Base-by-base conservation (phyloP, 1,284 basidiomycete genomes). In the Apiotrichum akiyoshidainum region DNA sequence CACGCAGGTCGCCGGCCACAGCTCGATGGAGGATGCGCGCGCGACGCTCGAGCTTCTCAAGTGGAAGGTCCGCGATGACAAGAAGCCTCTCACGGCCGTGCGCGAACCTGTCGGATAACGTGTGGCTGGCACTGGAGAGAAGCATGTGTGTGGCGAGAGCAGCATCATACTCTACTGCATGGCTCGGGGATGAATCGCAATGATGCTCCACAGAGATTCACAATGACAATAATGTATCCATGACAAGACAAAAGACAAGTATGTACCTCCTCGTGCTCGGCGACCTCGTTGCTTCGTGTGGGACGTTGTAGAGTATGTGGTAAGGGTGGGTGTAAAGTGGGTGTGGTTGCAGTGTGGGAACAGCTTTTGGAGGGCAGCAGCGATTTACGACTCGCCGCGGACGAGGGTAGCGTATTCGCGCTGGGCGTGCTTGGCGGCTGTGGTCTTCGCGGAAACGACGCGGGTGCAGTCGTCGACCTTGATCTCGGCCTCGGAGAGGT, bases 41-140 rank as follows among this genome's bases (percentile, higher is more conserved):
- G 89, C 90, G 1, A 90, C 92, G 2, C 80, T 95, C 45, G 87
- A 95, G 67, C 83, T 93, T 33, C 85, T 94, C n/a, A 70, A 75
- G 55, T 78, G 74, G 74, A 76, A 76, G 67, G 73, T 80, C 6
- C 65, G 70, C 54, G 69, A 75, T 9, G 74, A 75, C 22, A 48
- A 52, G 39, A n/a, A 42, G 35, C 37, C 37, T 11, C 11, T 37
- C 14, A 6, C 14, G 4, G 12, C 37, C 14, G 37, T 13, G 22
- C 42, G 17, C 10, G 17, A 44, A 17, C 42, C 10, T 19, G n/a
- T 17, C n/a, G 45, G 45, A 16, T n/a, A 11, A 44, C 11, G 17
- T 44, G 42, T 19, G 11, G 19, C 19, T n/a, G 17, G 19, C 42
- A 40, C 39, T 40, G 12, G 39, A 40, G 39, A 31, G 26, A 31